These are phyloP conservation scores for Rhizoctonia solani DNA, from an alignment of 1,284 basidiomycete species.

Conservation along the genomic window DNA sequence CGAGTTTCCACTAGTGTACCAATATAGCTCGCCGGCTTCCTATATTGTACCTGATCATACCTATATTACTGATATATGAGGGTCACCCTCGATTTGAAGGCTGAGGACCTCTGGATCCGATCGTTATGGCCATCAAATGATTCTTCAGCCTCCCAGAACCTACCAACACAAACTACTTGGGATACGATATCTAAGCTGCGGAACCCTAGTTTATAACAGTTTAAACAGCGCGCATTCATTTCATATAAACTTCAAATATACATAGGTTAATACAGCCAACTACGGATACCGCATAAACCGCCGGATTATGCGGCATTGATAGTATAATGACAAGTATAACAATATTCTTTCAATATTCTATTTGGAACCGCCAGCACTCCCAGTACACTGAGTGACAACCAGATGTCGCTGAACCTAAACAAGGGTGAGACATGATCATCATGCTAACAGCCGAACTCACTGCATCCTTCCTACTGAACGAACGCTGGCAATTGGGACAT, in stretches of 20 bases:
- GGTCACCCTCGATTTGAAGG: neutral
- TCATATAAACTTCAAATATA: neutral
- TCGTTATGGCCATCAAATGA: neutral
- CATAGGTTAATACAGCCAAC: neutral
- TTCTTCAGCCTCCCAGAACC: neutral
- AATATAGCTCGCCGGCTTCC: neutral
- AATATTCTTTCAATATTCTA: neutral
- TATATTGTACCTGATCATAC: neutral
- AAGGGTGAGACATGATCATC: neutral
- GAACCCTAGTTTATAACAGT: neutral
- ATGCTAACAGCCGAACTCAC: neutral
- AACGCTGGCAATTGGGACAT: conserved; percentile 26
- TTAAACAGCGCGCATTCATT: neutral
- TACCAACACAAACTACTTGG: neutral
- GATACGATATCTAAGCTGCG: too few relatives aligned
- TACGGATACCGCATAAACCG: neutral
- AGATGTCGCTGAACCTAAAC: conserved; percentile 27
- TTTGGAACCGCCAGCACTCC: conserved; percentile 7
- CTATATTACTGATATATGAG: neutral
- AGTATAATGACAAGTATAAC: neutral
- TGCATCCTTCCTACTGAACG: conserved; percentile 30
- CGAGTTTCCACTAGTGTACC: too few relatives aligned
- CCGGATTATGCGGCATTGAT: too few relatives aligned
- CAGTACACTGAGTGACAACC: conserved; percentile 11
- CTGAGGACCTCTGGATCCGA: neutral